A percentile compares a stretch with the other conserved stretches of the same genome.
These are phyloP conservation scores for Testicularia cyperi DNA, from an alignment of 1,284 basidiomycete species.

Conservation along the genomic window DNA sequence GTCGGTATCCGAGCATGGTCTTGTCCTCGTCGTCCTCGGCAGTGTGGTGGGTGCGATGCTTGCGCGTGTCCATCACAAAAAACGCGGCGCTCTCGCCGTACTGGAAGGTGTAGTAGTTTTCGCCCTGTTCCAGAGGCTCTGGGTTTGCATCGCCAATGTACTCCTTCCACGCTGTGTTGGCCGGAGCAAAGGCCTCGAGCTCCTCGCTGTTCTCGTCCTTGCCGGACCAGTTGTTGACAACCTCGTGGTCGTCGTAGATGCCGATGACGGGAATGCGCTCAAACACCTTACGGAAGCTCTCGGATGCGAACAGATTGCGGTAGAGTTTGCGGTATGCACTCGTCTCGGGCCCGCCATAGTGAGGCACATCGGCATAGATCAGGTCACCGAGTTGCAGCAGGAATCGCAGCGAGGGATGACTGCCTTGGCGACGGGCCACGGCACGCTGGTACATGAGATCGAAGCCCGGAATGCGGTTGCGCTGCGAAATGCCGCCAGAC, in stretches of 20 bases:
- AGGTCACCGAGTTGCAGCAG: slow-evolving; percentile 64
- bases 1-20: slow-evolving; percentile 74
- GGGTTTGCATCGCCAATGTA: slow-evolving; percentile 74
- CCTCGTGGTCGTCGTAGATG: slow-evolving; percentile 59
- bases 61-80: slow-evolving; percentile 77
- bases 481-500: slow-evolving; percentile 45
- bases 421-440: slow-evolving; percentile 23
- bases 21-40: slow-evolving; percentile 62
- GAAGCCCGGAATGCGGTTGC: slow-evolving; percentile 68
- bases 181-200: slow-evolving; percentile 66
- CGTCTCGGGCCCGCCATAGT: slow-evolving; percentile 44
- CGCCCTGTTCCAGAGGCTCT: slow-evolving; percentile 63
- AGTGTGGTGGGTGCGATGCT: slow-evolving; percentile 66
- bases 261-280: slow-evolving; percentile 54
- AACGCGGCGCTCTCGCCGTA: slow-evolving; percentile 64
- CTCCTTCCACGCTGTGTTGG: slow-evolving; percentile 68
- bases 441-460: slow-evolving; percentile 66
- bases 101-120: slow-evolving; percentile 66
- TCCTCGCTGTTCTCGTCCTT: slow-evolving; percentile 65
- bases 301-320: slow-evolving; percentile 56
- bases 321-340: slow-evolving; percentile 54
- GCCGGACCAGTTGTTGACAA: slow-evolving; percentile 62
- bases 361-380: slow-evolving; percentile 75
- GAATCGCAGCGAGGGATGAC: slow-evolving; percentile 60
- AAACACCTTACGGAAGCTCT: slow-evolving; percentile 54